phyloP scores from a whole-genome alignment of 2,329 filamentous ascomycete species.

The Calonectria leucothoes region DNA sequence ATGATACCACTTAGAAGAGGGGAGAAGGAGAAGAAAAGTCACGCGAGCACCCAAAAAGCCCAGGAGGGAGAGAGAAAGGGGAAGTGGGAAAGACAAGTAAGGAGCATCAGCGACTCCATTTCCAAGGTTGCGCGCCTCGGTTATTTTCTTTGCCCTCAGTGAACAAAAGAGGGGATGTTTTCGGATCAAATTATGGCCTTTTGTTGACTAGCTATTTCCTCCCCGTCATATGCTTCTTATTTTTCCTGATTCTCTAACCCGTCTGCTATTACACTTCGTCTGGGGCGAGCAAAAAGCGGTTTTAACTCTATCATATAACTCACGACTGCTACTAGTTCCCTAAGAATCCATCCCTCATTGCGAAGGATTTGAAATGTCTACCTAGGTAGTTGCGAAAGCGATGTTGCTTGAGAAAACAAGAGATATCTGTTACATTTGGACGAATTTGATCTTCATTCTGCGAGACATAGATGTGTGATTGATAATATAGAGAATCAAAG shows the following conservation, averaged over 20 bases:
- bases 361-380: constrained; percentile 22
- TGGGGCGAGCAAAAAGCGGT: constrained; percentile 7
- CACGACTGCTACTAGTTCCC: neutral
- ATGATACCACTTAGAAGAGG: constrained; percentile 47
- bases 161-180: constrained; percentile 28
- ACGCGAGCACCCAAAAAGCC: constrained; percentile 32
- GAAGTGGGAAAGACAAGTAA: constrained; percentile 13
- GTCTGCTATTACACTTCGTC: constrained; percentile 19
- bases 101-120: constrained; percentile 16
- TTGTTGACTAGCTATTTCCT: constrained; percentile 14
- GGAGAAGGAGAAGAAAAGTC: constrained; percentile 41
- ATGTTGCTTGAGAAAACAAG: constrained; percentile 15
- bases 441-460: neutral
- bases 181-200: constrained; percentile 17
- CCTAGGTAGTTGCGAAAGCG: constrained; percentile 25
- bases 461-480: neutral
- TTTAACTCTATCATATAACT: neutral
- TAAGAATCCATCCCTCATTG: neutral
- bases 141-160: constrained; percentile 26
- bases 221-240: constrained; percentile 15
- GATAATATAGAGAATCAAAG: neutral
- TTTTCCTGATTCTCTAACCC: constrained; percentile 1
- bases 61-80: constrained; percentile 23
- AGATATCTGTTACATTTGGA: constrained; percentile 14
- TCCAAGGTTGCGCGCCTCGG: neutral